Evolutionary conservation across 139 green algal species (phyloP), one percentile per base, ranked within the genome.

Genomic region (Deuterostichococcus epilithicus): DNA sequence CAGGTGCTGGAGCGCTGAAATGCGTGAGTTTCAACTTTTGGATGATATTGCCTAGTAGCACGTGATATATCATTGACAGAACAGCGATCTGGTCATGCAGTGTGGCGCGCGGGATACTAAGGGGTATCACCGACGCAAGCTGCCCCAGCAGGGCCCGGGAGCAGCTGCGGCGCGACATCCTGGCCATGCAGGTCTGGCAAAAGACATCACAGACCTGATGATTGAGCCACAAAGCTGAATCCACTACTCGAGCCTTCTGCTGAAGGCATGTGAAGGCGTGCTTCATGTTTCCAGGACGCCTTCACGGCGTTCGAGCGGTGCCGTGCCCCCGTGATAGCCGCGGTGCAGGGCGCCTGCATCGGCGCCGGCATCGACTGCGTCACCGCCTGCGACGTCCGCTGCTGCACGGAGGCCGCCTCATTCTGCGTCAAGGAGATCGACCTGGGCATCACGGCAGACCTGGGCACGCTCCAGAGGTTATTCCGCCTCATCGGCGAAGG

Each of bases 401-500:
- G 93, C 32, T 91, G 82, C 79, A 70, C 65, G 8, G 30, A 94
- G 89, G 94, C 97, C 79, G 91, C 97, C 10, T 93, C 98, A 71
- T 65, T 97, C 44, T 93, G 72, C 22, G 94, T 97, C 39, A 85
- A 94, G 89, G 94, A 98, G 80, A 90, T 97, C 18, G 94, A 98
- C 73, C 60, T 97, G 44, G 94, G 72, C 22, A 94, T 97, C 45
- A 85, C 89, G 1, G 94, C 94, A 13, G 94, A 98, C 85, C 80
- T 98, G 71, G 94, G 94, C 35, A 94, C 88, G 3, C 80, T 98
- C 78, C 94, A 98, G 79, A 84, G 94, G 0, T 87, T 98, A 45
- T 92, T 92, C 5, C 3, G 47, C 30, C 88, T 98, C 58, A 84
- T 98, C 3, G 94, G 94, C 0, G 80, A 97, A 58, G 94, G 92